phyloP scores from a whole-genome alignment of 495 filamentous ascomycete genomes.

The Talaromyces liani region DNA sequence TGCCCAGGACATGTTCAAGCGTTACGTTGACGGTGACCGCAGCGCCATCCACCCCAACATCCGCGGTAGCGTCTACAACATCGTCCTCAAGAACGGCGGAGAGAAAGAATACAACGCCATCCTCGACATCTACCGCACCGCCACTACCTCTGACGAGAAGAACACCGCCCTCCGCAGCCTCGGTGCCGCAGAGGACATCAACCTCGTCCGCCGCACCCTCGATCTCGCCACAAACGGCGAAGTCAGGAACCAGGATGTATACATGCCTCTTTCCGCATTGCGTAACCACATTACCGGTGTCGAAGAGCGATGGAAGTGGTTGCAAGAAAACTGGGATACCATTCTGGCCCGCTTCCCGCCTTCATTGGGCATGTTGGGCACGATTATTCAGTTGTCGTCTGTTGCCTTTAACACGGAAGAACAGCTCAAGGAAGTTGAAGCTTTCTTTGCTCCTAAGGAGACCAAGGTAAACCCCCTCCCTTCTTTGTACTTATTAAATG shows the following conservation, averaged over 20 bases:
- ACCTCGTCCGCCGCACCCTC: conserved; percentile 76
- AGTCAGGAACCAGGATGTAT: conserved; percentile 94
- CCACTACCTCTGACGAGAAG: conserved; percentile 85
- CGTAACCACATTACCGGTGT: conserved; percentile 73
- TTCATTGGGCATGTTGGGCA: conserved; percentile 74
- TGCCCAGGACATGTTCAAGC: conserved; percentile 57
- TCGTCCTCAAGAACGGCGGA: conserved; percentile 54
- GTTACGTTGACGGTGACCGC: conserved; percentile 50
- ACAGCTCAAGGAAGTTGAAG: conserved; percentile 65
- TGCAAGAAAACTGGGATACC: conserved; percentile 79
- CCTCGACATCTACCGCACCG: conserved; percentile 73
- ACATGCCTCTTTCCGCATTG: conserved; percentile 75
- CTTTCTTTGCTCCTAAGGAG: conserved; percentile 73
- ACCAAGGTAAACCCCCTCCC: conserved; percentile 54
- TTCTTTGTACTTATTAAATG: background rate
- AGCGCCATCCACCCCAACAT: conserved; percentile 62
- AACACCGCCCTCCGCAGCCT: conserved; percentile 88
- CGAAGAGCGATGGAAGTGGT: conserved; percentile 72
- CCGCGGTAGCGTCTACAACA: conserved; percentile 53
- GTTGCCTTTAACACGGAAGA: conserved; percentile 70
- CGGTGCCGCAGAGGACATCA: conserved; percentile 67
- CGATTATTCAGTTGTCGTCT: conserved; percentile 76
- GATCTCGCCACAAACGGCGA: conserved; percentile 66
- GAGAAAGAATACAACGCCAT: conserved; percentile 64
- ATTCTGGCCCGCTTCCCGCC: conserved; percentile 73